These are phyloP conservation scores for Funneliformis caledonium DNA, from an alignment of 371 early-diverging fungal species.

Conservation along the genomic window DNA sequence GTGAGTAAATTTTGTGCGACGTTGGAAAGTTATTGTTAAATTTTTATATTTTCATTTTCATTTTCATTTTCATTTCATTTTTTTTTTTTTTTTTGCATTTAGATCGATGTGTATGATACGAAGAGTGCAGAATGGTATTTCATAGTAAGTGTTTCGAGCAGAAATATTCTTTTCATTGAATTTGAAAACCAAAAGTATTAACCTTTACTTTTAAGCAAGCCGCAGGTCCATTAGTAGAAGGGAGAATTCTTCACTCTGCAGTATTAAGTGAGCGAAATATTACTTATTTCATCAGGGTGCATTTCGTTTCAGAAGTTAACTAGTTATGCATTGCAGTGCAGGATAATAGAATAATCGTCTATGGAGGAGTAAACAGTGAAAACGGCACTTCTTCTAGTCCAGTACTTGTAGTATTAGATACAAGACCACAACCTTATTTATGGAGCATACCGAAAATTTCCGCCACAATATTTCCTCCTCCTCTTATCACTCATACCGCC, in stretches of 20 bases:
- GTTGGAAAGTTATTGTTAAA: no score
- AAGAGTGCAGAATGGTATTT: no score
- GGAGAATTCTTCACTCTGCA: not conserved
- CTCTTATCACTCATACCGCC: not conserved
- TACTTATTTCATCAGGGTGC: no score
- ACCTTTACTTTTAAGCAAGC: no score
- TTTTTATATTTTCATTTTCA: no score
- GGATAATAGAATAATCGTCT: not conserved
- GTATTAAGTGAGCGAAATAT: not conserved
- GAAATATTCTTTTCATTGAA: no score
- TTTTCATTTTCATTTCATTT: no score
- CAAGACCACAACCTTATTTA: not conserved
- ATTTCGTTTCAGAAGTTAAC: not conserved
- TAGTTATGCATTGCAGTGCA: not conserved
- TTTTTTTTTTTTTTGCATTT: no score
- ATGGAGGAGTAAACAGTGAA: not conserved
- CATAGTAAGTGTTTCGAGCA: no score
- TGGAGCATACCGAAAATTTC: not conserved
- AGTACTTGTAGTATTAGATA: not conserved
- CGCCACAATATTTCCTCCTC: not conserved
- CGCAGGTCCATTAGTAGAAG: not conserved
- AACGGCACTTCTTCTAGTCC: not conserved
- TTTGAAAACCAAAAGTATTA: no score
- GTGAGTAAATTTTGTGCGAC: no score
- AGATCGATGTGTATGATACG: no score